Evolutionary conservation across 1,284 basidiomycete genomes (phyloP), one percentile per base, ranked within the genome.

Genomic region (Marasmius sp.): DNA sequence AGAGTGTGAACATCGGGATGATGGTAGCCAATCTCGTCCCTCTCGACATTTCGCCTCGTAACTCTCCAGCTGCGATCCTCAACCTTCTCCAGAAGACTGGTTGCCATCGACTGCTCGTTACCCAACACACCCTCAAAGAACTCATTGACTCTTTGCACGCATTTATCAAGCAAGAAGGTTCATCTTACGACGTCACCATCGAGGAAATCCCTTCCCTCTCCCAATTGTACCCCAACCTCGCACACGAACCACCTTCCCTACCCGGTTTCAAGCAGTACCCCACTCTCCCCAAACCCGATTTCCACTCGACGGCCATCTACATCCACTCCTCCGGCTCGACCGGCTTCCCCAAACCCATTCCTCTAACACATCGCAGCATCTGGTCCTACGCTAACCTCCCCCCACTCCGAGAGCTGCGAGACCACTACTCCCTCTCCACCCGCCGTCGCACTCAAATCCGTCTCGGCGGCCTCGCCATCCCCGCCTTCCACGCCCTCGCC

Each of bases 11-110:
- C 8, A 58, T 70, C 48, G 77, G 75, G 1, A 43, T 73, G 0
- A 70, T 75, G 3, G 69, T 36, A 18, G 52, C 52, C 52, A 54
- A 54, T 36, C 52, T 54, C 52, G 16, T 38, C 38, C 72, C 70
- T 2, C 70, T 73, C 55, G 71, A 69, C 0, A 75, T 79, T 55
- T 78, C 79, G 0, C 74, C 71, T 4, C 72, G 77, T 1, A 78
- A 77, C 56, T 73, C 77, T 0, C 55, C 73, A 0, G 68, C 72
- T 4, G 75, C 77, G 0, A 64, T 78, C 6, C 60, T 63, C 2
- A 68, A 76, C 56, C 67, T 79, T 60, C 63, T 79, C 54, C 64
- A 60, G 57, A 73, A 69, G 60, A 71, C 70, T 0, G 63, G 63
- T 1, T 73, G 71, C 14, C 70, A 67, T 50, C 72, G 73, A 11